Evolutionary conservation across 768 basidiomycete species (phyloP), one percentile per base, ranked within the genome.

Genomic region (Suillus plorans): DNA sequence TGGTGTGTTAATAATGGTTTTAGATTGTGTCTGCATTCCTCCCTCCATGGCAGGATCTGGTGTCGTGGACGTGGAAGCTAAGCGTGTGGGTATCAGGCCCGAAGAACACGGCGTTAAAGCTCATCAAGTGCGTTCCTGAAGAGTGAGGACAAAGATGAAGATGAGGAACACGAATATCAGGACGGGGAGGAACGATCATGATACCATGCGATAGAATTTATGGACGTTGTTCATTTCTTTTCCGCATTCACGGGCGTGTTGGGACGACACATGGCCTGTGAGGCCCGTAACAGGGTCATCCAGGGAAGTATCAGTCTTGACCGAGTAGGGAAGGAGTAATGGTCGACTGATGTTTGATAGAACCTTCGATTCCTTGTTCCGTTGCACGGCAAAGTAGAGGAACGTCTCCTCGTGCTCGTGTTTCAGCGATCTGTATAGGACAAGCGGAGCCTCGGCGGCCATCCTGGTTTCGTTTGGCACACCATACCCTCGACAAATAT

Each of bases 401-500:
- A 95, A 91, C 6, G 95, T 90, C 68, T 90, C 86, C 79, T 98
- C 98, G 81, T 98, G 96, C 72, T 99, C 96, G 74, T 99, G 95
- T 73, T 95, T 91, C 64, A 95, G 79, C 44, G 99, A 82, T 8
- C 89, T 90, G 69, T 96, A 93, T 14, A 96, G 72, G 42, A 88
- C 79, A 68, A 44, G 42, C 20, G 20, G 44, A 20, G 76, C 72
- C 16, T 68, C 69, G n/a, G 59, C 7, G 71, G 68, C 18, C 78
- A 72, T 41, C 67, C 66, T 31, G 67, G 86, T 89, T 55, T 85
- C 83, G 70, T 80, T 79, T 0, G 95, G 94, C 2, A 92, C 9
- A 45, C 9, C 9, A 28, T 28, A 28, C 20, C 94, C 69, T 86
- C 86, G 62, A 99, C 72, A 70, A 87, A 82, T 10, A 98, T 70